Conservation (phyloP, 129 eudicot species). For the Heracleum sosnowskyi region DNA sequence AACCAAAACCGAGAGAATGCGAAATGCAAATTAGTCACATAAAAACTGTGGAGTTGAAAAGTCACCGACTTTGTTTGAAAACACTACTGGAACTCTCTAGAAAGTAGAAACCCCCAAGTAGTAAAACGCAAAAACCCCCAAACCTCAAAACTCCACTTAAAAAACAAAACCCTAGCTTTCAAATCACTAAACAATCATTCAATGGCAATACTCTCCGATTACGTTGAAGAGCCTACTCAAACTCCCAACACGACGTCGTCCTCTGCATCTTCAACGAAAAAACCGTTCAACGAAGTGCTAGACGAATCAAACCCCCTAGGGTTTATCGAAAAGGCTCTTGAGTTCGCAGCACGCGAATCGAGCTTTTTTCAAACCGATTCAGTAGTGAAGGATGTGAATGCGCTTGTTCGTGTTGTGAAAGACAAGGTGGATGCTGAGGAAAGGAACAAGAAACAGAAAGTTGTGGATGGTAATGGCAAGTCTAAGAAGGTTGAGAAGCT, state of each 20-base stretch:
- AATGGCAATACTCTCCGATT: slow-evolving; percentile 81
- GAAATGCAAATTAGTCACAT: no score
- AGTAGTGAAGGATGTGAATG: slow-evolving; percentile 42
- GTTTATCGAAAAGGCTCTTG: slow-evolving; percentile 55
- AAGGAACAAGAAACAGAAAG: slow-evolving; percentile 33
- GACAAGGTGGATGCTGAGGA: slow-evolving; percentile 46
- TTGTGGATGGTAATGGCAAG: slow-evolving; percentile 16
- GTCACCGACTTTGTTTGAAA: no score
- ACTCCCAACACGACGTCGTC: slow-evolving; percentile 13
- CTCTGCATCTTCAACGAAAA: slow-evolving; percentile 13
- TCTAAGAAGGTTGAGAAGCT: slow-evolving; percentile 6
- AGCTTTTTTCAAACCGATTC: slow-evolving; percentile 53
- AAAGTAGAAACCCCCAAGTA: no score
- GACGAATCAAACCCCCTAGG: slow-evolving; percentile 58
- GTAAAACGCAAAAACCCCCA: not conserved
- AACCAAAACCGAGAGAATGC: no score
- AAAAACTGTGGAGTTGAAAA: no score
- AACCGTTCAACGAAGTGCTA: slow-evolving; percentile 48
- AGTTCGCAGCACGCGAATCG: slow-evolving; percentile 56
- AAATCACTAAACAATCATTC: not conserved
- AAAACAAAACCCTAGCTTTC: slow-evolving; percentile 3
- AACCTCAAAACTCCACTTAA: not conserved
- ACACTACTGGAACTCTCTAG: no score
- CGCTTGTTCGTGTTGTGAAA: slow-evolving; percentile 45
- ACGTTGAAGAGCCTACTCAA: slow-evolving; percentile 44